phyloP scores from a whole-genome alignment of 2,329 filamentous ascomycete species.

The Reticulascus tulasneorum region DNA sequence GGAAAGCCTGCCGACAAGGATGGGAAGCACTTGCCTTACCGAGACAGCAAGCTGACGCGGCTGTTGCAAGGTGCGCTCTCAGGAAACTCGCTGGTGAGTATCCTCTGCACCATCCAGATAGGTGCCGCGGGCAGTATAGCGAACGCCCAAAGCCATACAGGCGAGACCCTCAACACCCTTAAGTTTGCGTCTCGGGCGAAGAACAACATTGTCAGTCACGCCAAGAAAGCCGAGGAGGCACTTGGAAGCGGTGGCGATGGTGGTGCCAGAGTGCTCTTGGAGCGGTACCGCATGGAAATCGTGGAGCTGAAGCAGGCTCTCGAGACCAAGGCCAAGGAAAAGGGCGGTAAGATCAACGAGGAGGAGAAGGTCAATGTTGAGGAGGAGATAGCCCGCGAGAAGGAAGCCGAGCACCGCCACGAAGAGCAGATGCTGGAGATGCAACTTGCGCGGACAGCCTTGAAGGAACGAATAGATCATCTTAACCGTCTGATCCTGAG shows the following conservation, averaged over 20 bases:
- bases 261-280: constrained; percentile 79
- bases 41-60: constrained; percentile 95
- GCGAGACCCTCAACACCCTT: constrained; percentile 89
- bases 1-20: constrained; percentile 72
- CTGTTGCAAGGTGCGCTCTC: constrained; percentile 89
- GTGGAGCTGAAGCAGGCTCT: constrained; percentile 75
- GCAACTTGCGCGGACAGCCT: constrained; percentile 89
- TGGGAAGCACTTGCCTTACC: constrained; percentile 88
- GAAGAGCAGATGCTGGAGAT: constrained; percentile 98
- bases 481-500: constrained; percentile 91
- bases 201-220: constrained; percentile 96
- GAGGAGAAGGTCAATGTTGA: constrained; percentile 62
- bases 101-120: constrained; percentile 93
- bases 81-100: constrained; percentile 91
- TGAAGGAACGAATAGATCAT: constrained; percentile 97
- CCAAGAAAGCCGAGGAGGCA: constrained; percentile 90
- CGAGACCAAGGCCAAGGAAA: constrained; percentile 72
- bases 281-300: constrained; percentile 93
- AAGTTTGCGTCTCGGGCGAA: constrained; percentile 96
- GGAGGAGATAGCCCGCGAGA: constrained; percentile 69
- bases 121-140: constrained; percentile 72
- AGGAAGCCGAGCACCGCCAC: constrained; percentile 79
- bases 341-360: constrained; percentile 58
- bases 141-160: constrained; percentile 68
- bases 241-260: constrained; percentile 77